phyloP scores from a whole-genome alignment of 202 grass and related monocot genomes.

The Panicum virgatum region DNA sequence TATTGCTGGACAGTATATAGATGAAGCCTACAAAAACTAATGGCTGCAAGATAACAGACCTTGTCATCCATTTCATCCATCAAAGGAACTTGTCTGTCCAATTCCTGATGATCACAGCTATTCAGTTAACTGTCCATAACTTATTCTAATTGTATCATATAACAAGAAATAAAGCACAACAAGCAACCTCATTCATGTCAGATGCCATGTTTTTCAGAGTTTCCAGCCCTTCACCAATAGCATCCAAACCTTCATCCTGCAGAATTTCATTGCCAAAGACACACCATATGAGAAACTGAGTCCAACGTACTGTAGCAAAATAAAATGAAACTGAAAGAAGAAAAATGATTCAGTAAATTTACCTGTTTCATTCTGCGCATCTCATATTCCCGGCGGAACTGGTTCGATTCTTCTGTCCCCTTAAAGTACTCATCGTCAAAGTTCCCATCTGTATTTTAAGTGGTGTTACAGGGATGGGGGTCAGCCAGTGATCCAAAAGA shows the following conservation, averaged over 20 bases:
- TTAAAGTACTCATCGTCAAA: slow-evolving; percentile 86
- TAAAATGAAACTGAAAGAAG: not conserved
- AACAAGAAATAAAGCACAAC: slow-evolving; percentile 32
- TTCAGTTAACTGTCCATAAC: slow-evolving; percentile 4
- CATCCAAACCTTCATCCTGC: slow-evolving; percentile 90
- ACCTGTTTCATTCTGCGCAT: slow-evolving; percentile 94
- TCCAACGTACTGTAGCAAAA: not conserved
- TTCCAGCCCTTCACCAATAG: slow-evolving; percentile 89
- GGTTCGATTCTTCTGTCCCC: slow-evolving; percentile 78
- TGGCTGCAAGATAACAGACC: slow-evolving; percentile 42
- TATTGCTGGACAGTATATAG: not conserved
- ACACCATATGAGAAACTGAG: not conserved
- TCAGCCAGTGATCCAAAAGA: not conserved
- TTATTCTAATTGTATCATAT: not conserved
- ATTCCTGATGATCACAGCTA: slow-evolving; percentile 60
- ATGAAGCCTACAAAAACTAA: not conserved
- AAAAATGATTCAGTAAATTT: not conserved
- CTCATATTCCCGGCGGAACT: slow-evolving; percentile 82
- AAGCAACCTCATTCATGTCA: slow-evolving; percentile 92
- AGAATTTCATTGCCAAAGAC: not conserved
- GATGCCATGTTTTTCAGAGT: slow-evolving; percentile 91
- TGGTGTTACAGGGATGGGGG: not conserved
- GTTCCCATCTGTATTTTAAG: slow-evolving; percentile 63
- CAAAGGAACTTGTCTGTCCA: slow-evolving; percentile 97
- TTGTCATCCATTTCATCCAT: slow-evolving; percentile 99